These are phyloP conservation scores for Yamadazyma membranifaciens DNA, from an alignment of 1,139 yeast genomes.

Conservation along the genomic window DNA sequence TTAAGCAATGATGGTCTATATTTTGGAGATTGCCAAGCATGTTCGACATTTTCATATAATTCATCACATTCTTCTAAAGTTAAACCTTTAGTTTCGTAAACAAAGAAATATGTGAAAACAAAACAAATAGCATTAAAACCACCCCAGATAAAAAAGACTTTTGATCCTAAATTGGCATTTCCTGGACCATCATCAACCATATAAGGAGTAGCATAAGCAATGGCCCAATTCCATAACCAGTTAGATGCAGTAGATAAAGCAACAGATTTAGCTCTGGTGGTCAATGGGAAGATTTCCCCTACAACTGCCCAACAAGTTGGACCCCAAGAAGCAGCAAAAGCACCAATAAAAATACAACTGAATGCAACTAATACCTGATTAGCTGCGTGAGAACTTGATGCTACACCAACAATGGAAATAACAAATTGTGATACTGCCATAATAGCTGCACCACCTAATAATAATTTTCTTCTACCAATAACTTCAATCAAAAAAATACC, in stretches of 20 bases:
- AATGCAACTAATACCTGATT: conserved; percentile 62
- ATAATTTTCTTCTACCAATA: conserved; percentile 35
- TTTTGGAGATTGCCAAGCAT: conserved; percentile 32
- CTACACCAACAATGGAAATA: conserved; percentile 66
- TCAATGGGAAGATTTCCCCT: conserved; percentile 66
- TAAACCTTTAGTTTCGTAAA: conserved; percentile 26
- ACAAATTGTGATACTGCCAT: conserved; percentile 66
- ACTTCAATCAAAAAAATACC: conserved; percentile 35
- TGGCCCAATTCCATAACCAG: conserved; percentile 71
- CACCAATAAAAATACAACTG: conserved; percentile 63
- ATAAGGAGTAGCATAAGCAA: conserved; percentile 69
- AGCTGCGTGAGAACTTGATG: conserved; percentile 30
- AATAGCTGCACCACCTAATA: conserved; percentile 53
- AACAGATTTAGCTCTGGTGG: conserved; percentile 67
- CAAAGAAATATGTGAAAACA: conserved; percentile 42
- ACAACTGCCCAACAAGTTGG: conserved; percentile 70
- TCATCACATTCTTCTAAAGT: conserved; percentile 38
- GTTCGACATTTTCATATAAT: conserved; percentile 28
- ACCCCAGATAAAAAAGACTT: conserved; percentile 73
- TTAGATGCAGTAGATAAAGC: conserved; percentile 66
- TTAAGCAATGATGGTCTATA: conserved; percentile 33
- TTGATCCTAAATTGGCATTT: conserved; percentile 61
- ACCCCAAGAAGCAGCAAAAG: conserved; percentile 75
- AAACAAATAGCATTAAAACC: conserved; percentile 37
- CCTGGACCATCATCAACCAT: conserved; percentile 60